Evolutionary conservation across 768 basidiomycete species (phyloP).

Genomic region (Suillus clintonianus): DNA sequence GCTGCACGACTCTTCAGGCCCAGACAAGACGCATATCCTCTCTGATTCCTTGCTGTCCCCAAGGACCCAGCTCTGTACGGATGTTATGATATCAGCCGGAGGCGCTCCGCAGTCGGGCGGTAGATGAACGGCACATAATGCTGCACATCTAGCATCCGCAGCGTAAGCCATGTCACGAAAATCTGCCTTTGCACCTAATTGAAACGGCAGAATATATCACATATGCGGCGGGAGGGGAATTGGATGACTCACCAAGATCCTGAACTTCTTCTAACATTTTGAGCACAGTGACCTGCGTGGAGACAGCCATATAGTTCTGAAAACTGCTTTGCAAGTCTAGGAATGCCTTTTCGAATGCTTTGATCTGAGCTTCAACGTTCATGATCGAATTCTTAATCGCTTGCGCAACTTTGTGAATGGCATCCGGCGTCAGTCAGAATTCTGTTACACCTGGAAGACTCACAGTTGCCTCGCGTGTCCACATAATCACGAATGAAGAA

Average conservation of each 20-base stretch:
- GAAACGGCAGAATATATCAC: not conserved
- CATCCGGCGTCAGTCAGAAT: not conserved
- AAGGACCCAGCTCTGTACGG: constrained; percentile 12
- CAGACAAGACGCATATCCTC: constrained; percentile 27
- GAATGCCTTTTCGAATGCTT: constrained; percentile 1
- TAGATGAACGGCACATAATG: not conserved
- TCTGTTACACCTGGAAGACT: not conserved
- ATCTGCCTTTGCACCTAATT: constrained; percentile 9
- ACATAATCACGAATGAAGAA: constrained; percentile 32
- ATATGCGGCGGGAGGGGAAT: not conserved
- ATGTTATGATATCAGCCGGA: not conserved
- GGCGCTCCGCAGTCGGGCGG: not conserved
- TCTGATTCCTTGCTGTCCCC: constrained; percentile 8
- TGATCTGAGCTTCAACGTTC: not conserved
- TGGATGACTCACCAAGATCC: not conserved
- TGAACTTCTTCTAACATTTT: not conserved
- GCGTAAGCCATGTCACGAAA: constrained; percentile 21
- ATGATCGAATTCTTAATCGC: not conserved
- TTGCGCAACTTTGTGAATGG: constrained; percentile 2
- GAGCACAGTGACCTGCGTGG: not conserved
- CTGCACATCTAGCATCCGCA: constrained; percentile 17
- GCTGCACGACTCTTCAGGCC: constrained; percentile 30
- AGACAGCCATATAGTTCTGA: not conserved
- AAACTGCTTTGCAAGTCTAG: not conserved
- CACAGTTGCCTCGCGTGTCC: constrained; percentile 21